A percentile compares a stretch with the other conserved stretches of the same genome.
phyloP scores from a whole-genome alignment of 805 yeast species.

The Sporopachydermia lactativora region DNA sequence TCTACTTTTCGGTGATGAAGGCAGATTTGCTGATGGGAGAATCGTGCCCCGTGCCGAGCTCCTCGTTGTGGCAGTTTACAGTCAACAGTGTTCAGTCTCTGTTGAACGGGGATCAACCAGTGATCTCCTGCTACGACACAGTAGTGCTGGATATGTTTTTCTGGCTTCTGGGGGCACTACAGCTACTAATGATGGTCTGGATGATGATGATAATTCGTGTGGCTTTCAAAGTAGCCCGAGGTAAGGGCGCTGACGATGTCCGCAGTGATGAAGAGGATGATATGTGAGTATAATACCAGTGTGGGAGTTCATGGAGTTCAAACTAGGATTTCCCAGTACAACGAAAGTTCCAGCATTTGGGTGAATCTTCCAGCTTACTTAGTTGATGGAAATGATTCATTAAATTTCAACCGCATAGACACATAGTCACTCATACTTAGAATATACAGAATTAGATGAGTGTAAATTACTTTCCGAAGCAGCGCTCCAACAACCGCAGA shows the following conservation, averaged over 20 bases:
- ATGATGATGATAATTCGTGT: conserved; percentile 59
- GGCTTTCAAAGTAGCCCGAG: conserved; percentile 53
- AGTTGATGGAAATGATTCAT: too few species aligned
- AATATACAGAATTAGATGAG: too few species aligned
- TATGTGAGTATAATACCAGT: too few species aligned
- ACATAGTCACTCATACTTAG: too few species aligned
- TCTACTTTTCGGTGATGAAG: conserved; percentile 40
- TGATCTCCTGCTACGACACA: conserved; percentile 19
- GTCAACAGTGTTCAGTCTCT: conserved; percentile 8
- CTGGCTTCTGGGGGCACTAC: conserved; percentile 47
- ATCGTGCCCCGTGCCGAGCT: conserved; percentile 21
- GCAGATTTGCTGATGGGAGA: conserved; percentile 33
- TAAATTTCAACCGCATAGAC: too few species aligned
- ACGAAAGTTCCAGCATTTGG: too few species aligned
- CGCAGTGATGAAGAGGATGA: conserved; percentile 72
- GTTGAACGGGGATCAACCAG: not conserved
- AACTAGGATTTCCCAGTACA: too few species aligned
- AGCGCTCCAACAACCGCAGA: conserved; percentile 27
- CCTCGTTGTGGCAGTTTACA: not conserved
- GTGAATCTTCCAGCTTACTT: too few species aligned
- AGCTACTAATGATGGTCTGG: conserved; percentile 57
- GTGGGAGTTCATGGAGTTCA: too few species aligned
- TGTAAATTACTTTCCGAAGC: too few species aligned
- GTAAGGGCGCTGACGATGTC: conserved; percentile 72
- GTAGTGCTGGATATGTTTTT: conserved; percentile 29